These are phyloP conservation scores for Neonectria hederae DNA, from an alignment of 2,329 filamentous ascomycete species.

Conservation along the genomic window DNA sequence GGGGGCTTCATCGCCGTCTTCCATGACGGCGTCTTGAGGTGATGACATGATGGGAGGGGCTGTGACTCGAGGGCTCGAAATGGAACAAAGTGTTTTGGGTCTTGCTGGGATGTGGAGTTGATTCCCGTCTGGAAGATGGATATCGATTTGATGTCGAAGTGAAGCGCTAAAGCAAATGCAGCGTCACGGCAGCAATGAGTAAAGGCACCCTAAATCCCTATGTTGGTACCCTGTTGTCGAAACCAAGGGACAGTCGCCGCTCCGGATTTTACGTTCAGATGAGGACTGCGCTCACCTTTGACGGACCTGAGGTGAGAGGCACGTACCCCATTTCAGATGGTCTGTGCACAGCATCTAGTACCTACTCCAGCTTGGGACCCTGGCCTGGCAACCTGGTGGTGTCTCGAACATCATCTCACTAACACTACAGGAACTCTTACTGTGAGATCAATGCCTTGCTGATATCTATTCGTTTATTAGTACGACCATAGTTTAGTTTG, in stretches of 20 bases:
- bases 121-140: background rate
- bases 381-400: no score
- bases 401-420: background rate
- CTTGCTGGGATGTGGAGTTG: background rate
- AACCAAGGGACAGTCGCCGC: background rate
- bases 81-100: no score
- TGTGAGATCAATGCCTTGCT: background rate
- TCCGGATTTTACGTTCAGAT: background rate
- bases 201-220: no score
- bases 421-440: background rate
- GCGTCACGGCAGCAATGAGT: background rate
- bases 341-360: slow-evolving; percentile 3
- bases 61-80: background rate
- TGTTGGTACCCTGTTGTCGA: background rate
- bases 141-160: background rate
- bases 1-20: slow-evolving; percentile 36
- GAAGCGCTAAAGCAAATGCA: background rate
- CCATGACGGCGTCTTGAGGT: slow-evolving; percentile 46
- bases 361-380: no score
- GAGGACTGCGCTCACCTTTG: background rate
- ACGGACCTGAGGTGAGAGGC: slow-evolving; percentile 2
- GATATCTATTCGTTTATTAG: background rate
- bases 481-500: no score
- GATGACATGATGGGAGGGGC: slow-evolving; percentile 41
- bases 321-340: background rate